phyloP scores from a whole-genome alignment of 345 rosid species.

The Fremontodendron californicum region DNA sequence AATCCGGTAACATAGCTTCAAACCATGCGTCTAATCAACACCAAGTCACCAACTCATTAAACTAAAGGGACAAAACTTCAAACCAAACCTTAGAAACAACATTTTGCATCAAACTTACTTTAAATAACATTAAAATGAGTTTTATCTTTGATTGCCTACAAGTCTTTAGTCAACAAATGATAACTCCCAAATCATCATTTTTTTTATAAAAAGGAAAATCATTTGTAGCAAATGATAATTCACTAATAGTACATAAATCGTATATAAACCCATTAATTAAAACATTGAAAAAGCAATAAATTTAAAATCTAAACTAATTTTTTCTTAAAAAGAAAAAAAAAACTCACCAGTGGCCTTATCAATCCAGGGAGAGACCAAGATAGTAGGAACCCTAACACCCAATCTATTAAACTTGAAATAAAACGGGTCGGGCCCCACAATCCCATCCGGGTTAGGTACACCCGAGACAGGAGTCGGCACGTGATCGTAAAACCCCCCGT shows the following conservation, averaged over 20 bases:
- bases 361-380: constrained; percentile 87
- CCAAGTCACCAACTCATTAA: background rate
- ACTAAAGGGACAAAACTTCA: background rate
- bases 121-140: background rate
- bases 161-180: background rate
- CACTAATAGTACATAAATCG: too few relatives aligned
- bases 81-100: background rate
- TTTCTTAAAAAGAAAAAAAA: background rate
- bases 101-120: background rate
- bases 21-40: background rate
- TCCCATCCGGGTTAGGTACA: constrained; percentile 94
- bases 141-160: background rate
- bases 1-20: too few relatives aligned
- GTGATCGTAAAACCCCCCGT: constrained; percentile 94
- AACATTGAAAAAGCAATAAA: too few relatives aligned
- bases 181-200: too few relatives aligned
- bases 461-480: constrained; percentile 77
- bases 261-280: too few relatives aligned
- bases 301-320: background rate
- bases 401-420: constrained; percentile 82
- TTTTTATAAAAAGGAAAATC: too few relatives aligned
- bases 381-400: constrained; percentile 90
- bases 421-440: constrained; percentile 83
- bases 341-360: constrained; percentile 86
- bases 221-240: too few relatives aligned